These are phyloP conservation scores for Brassica cretica DNA, from an alignment of 345 rosid species.

Conservation along the genomic window DNA sequence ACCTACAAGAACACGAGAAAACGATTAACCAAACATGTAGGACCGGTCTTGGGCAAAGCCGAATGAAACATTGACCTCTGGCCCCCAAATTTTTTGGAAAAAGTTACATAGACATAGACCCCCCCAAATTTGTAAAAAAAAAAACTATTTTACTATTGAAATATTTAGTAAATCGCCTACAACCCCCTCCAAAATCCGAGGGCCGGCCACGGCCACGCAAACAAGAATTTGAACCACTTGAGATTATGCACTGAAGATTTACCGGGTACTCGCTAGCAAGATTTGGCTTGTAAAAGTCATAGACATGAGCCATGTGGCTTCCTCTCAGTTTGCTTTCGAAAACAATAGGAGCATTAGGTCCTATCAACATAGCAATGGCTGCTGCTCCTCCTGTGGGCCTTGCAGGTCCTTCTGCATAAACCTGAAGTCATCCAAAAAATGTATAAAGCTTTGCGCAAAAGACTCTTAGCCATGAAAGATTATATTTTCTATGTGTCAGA, in stretches of 20 bases:
- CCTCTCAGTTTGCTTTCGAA: slow-evolving; percentile 96
- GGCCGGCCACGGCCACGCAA: neutral
- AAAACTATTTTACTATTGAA: too few relatives aligned
- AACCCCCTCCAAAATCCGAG: too few relatives aligned
- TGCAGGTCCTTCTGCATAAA: slow-evolving; percentile 99
- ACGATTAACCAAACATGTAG: neutral
- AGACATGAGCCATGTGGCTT: slow-evolving; percentile 95
- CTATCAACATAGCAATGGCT: slow-evolving; percentile 87
- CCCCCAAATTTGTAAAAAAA: too few relatives aligned
- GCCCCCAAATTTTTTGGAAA: too few relatives aligned
- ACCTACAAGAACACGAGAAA: slow-evolving; percentile 55
- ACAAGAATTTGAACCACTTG: neutral
- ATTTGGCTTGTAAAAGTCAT: slow-evolving; percentile 99
- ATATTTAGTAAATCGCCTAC: too few relatives aligned
- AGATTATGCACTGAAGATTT: slow-evolving; percentile 14
- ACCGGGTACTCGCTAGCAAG: slow-evolving; percentile 99
- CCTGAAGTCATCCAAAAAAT: slow-evolving; percentile 51
- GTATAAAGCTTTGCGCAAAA: neutral
- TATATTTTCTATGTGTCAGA: neutral
- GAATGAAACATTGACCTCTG: too few relatives aligned
- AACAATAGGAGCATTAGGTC: slow-evolving; percentile 91
- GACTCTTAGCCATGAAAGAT: neutral
- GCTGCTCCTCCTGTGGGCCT: slow-evolving; percentile 99
- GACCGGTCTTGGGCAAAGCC: too few relatives aligned
- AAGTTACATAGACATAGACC: too few relatives aligned